Evolutionary conservation across 108 stramenopile genomes (phyloP).

Genomic region (Pseudonitzschia pungens): DNA sequence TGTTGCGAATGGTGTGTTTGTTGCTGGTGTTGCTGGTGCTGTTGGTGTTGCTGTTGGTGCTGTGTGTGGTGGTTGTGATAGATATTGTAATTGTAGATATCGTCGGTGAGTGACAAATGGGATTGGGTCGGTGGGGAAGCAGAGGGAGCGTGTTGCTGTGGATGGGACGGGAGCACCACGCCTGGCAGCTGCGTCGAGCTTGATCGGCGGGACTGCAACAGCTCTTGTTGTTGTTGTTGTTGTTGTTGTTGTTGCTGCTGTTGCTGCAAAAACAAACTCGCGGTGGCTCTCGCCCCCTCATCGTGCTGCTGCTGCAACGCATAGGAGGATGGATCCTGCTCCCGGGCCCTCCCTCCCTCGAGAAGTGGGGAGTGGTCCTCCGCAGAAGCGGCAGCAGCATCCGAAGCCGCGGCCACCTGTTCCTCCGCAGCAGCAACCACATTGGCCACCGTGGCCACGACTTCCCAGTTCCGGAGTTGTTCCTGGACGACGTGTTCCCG

Average conservation of each 20-base stretch:
- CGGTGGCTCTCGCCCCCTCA: neutral
- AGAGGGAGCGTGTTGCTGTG: neutral
- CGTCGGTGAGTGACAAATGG: neutral
- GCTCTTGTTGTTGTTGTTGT: neutral
- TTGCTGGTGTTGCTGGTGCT: slow-evolving; percentile 3
- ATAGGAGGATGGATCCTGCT: neutral
- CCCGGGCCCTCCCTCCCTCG: neutral
- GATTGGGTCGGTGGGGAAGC: neutral
- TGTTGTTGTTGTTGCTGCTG: slow-evolving; percentile 1
- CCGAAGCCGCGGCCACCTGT: neutral
- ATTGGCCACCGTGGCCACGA: neutral
- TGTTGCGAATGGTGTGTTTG: neutral
- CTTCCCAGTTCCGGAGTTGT: neutral
- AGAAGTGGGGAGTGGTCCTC: neutral
- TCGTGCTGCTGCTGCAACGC: neutral
- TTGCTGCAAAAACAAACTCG: neutral
- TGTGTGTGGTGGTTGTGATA: neutral
- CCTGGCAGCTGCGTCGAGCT: too few relatives aligned
- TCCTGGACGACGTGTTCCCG: slow-evolving; percentile 10
- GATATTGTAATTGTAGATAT: neutral
- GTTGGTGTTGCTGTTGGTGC: slow-evolving; percentile 7
- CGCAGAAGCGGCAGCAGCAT: neutral
- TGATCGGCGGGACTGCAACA: neutral
- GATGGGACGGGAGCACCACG: neutral
- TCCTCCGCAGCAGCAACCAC: neutral